These are phyloP conservation scores for Zasmidium cellare DNA, from an alignment of 2,329 filamentous ascomycete genomes.

Conservation along the genomic window DNA sequence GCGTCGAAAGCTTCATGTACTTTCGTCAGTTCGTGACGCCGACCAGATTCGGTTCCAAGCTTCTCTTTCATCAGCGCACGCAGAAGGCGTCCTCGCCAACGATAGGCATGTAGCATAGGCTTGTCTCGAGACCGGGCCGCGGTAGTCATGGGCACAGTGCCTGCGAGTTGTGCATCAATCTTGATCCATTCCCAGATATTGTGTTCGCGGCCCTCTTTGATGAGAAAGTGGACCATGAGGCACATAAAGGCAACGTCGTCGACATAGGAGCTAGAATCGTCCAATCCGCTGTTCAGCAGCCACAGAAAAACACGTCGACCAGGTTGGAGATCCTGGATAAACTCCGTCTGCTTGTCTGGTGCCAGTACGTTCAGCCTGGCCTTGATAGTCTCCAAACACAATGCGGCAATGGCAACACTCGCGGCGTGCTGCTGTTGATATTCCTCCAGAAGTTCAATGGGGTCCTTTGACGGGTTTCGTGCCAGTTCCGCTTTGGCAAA, in stretches of 20 bases:
- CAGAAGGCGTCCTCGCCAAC: slow-evolving; percentile 26
- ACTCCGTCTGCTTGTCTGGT: slow-evolving; percentile 11
- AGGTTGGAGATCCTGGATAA: slow-evolving; percentile 21
- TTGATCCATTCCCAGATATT: slow-evolving; percentile 33
- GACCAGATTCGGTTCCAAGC: neutral
- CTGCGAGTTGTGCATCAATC: slow-evolving; percentile 17
- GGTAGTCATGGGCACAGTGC: neutral
- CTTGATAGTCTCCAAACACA: slow-evolving; percentile 39
- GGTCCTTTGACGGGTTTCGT: slow-evolving; percentile 34
- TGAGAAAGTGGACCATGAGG: slow-evolving; percentile 25
- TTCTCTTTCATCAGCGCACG: slow-evolving; percentile 14
- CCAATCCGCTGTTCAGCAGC: slow-evolving; percentile 25
- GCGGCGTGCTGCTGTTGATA: slow-evolving; percentile 41
- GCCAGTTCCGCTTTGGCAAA: slow-evolving; percentile 30
- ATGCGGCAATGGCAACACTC: slow-evolving; percentile 37
- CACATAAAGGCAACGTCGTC: slow-evolving; percentile 23
- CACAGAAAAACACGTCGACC: slow-evolving; percentile 32
- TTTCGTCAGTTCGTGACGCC: neutral
- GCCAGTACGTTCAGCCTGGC: slow-evolving; percentile 18
- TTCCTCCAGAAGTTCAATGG: slow-evolving; percentile 42
- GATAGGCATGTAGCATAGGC: slow-evolving; percentile 9
- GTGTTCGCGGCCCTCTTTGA: slow-evolving; percentile 30
- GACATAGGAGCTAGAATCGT: slow-evolving; percentile 21
- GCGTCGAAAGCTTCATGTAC: slow-evolving; percentile 17
- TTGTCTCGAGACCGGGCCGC: neutral